A percentile compares a stretch with the other conserved stretches of the same genome.
These are phyloP conservation scores for Pseudogymnoascus sp. DNA, from an alignment of 2,329 filamentous ascomycete genomes.

Conservation along the genomic window DNA sequence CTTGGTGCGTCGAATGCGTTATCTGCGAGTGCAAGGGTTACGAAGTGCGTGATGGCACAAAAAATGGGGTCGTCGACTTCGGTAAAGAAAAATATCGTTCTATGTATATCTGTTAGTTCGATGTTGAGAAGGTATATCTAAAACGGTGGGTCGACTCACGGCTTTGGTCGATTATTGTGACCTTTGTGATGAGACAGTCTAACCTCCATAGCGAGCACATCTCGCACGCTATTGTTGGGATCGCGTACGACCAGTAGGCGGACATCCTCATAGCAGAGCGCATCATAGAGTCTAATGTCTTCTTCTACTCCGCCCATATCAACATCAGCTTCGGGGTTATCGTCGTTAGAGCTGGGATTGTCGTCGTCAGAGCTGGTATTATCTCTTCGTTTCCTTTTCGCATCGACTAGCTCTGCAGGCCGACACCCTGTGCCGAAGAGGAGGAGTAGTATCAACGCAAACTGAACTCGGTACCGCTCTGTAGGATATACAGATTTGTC, in stretches of 20 bases:
- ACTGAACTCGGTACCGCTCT: constrained; percentile 16
- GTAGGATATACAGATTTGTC: constrained; percentile 20
- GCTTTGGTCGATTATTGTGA: constrained; percentile 15
- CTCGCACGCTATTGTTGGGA: constrained; percentile 9
- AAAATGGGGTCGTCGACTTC: constrained; percentile 17
- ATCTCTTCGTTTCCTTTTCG: constrained; percentile 12
- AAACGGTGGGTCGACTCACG: constrained; percentile 11
- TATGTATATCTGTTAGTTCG: constrained; percentile 11
- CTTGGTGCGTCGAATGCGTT: constrained; percentile 13
- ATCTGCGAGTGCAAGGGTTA: constrained; percentile 14
- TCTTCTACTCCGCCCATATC: neutral
- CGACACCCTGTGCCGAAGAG: constrained; percentile 17
- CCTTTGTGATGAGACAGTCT: constrained; percentile 16
- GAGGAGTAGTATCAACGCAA: constrained; percentile 14
- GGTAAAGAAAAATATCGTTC: constrained; percentile 18
- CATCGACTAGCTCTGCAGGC: constrained; percentile 20
- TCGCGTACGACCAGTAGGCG: constrained; percentile 12
- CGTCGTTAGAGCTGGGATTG: constrained; percentile 9
- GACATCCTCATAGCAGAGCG: constrained; percentile 12
- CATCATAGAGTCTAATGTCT: neutral
- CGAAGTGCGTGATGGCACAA: constrained; percentile 16
- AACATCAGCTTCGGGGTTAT: neutral
- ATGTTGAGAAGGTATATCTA: neutral
- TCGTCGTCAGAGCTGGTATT: constrained; percentile 10
- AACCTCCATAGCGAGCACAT: constrained; percentile 9